Conservation (phyloP, 495 filamentous ascomycete genomes). For the Chaetomium tenue region DNA sequence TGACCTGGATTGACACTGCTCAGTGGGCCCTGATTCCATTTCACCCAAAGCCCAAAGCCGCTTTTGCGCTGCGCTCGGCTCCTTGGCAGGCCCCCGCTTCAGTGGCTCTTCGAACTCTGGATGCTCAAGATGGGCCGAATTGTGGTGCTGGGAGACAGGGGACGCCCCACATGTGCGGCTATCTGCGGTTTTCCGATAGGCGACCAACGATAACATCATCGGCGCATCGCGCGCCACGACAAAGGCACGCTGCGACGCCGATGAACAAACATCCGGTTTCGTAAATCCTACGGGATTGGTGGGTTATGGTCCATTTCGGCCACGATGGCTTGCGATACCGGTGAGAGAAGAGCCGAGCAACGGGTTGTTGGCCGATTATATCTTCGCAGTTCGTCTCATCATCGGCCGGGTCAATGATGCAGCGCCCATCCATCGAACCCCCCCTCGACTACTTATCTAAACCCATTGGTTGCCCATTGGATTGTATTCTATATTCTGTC, state of each 20-base stretch:
- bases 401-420: not conserved
- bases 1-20: not conserved
- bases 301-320: constrained; percentile 12
- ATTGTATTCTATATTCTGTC: not conserved
- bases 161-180: constrained; percentile 29
- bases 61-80: constrained; percentile 1
- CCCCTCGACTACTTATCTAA: not conserved
- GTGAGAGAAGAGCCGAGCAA: not conserved
- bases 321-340: constrained; percentile 23
- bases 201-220: constrained; percentile 36
- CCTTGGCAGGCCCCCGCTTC: constrained; percentile 20
- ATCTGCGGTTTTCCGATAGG: constrained; percentile 39
- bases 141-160: constrained; percentile 21
- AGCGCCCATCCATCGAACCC: not conserved
- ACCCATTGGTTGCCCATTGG: not conserved
- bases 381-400: constrained; percentile 7
- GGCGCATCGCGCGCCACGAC: constrained; percentile 30
- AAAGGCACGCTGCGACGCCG: constrained; percentile 24
- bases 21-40: too few relatives aligned
- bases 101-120: not conserved
- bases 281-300: constrained; percentile 19
- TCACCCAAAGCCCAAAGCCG: not conserved
- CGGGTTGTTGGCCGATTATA: constrained; percentile 6
- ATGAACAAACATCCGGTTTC: constrained; percentile 18
- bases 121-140: constrained; percentile 1